A percentile compares a stretch with the other conserved stretches of the same genome.
These are phyloP conservation scores for Eucalyptus pauciflora DNA, from an alignment of 345 rosid genomes.

Conservation along the genomic window DNA sequence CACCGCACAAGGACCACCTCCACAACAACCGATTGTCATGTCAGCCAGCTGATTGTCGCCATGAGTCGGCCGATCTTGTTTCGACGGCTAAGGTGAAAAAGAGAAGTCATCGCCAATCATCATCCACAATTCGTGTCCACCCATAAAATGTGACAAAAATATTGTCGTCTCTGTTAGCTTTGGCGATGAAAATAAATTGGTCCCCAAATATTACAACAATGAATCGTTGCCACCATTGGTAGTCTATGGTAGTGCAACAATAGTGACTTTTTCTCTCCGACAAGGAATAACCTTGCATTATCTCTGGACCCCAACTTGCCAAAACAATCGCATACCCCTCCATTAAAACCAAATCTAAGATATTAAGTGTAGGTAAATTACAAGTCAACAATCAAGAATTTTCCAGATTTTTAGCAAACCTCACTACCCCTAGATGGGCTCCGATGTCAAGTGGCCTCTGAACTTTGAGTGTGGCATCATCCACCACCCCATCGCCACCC, in stretches of 20 bases:
- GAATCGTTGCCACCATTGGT: background rate
- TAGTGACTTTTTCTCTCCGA: background rate
- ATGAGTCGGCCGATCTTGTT: no score
- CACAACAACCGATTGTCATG: no score
- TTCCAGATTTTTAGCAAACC: background rate
- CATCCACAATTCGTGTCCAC: no score
- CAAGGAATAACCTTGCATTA: background rate
- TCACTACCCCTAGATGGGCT: background rate
- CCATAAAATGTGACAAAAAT: no score
- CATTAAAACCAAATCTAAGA: background rate
- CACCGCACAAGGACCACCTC: no score
- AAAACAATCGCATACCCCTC: background rate
- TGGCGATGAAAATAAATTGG: background rate
- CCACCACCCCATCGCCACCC: background rate
- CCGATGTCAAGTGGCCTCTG: background rate
- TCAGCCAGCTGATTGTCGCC: no score
- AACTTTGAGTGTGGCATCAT: background rate
- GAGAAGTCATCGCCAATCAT: no score
- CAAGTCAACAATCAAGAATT: background rate
- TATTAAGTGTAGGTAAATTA: background rate
- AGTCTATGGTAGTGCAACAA: background rate
- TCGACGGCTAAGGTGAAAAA: no score
- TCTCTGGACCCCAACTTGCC: background rate
- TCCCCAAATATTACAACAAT: background rate
- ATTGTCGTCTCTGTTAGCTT: no score